Percentiles rank a stretch among this genome's conserved stretches.
These are phyloP conservation scores for Colletotrichum eleusines DNA, from an alignment of 2,329 filamentous ascomycete species.

Conservation along the genomic window DNA sequence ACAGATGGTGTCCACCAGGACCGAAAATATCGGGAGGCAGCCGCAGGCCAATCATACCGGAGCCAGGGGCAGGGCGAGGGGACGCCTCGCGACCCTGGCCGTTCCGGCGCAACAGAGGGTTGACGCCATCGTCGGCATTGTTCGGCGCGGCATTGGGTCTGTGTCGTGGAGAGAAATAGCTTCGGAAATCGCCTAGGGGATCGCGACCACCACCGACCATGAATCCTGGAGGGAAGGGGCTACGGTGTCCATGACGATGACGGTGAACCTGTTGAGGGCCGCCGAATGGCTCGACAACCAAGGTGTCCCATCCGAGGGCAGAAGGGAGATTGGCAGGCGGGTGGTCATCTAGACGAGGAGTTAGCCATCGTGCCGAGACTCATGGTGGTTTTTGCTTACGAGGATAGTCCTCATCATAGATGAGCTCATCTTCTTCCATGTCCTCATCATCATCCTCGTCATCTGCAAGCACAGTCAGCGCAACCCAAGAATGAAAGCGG, in stretches of 20 bases:
- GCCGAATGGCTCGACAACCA: slow-evolving; percentile 64
- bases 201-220: slow-evolving; percentile 68
- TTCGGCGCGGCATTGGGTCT: slow-evolving; percentile 66
- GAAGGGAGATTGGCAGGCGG: slow-evolving; percentile 58
- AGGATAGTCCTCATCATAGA: slow-evolving; percentile 70
- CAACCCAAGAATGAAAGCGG: background rate
- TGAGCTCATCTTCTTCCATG: slow-evolving; percentile 75
- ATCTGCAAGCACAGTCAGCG: slow-evolving; percentile 49
- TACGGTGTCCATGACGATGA: slow-evolving; percentile 66
- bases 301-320: slow-evolving; percentile 69
- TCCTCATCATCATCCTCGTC: slow-evolving; percentile 76
- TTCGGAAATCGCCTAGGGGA: slow-evolving; percentile 63
- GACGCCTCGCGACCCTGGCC: slow-evolving; percentile 58
- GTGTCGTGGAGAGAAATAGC: slow-evolving; percentile 64
- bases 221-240: slow-evolving; percentile 69
- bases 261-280: slow-evolving; percentile 62
- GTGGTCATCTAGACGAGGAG: slow-evolving; percentile 54
- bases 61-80: slow-evolving; percentile 61
- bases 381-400: slow-evolving; percentile 56
- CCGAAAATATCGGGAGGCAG: slow-evolving; percentile 61
- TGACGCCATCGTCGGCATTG: slow-evolving; percentile 82
- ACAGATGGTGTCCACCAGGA: slow-evolving; percentile 49
- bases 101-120: slow-evolving; percentile 83
- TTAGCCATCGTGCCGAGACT: background rate
- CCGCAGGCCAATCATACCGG: slow-evolving; percentile 67